Conservation (phyloP, 2,329 filamentous ascomycete genomes). For the Elsinoe ampelina region DNA sequence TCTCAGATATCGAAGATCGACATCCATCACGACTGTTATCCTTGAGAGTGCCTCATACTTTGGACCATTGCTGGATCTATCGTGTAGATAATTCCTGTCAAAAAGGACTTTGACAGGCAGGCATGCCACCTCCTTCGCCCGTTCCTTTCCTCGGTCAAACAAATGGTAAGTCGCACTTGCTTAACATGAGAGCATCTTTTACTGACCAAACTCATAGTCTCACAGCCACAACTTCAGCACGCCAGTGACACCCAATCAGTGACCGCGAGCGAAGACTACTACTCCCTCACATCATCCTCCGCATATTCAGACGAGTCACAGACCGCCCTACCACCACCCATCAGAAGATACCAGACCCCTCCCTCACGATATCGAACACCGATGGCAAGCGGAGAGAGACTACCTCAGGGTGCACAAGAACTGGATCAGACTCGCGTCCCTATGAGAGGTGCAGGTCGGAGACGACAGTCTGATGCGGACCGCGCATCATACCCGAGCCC, state of each 20-base stretch:
- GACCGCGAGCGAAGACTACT: slow-evolving; percentile 43
- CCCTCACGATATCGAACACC: slow-evolving; percentile 29
- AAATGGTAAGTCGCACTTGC: slow-evolving; percentile 26
- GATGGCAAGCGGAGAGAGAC: slow-evolving; percentile 22
- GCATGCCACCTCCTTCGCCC: slow-evolving; percentile 3
- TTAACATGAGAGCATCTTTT: neutral
- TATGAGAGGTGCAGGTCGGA: slow-evolving; percentile 26
- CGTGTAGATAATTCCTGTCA: too few relatives aligned
- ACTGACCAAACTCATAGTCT: slow-evolving; percentile 24
- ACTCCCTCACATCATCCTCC: slow-evolving; percentile 36
- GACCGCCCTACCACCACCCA: slow-evolving; percentile 16
- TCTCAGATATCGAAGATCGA: neutral
- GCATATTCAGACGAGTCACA: slow-evolving; percentile 25
- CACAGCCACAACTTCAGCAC: slow-evolving; percentile 32
- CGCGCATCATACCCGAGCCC: slow-evolving; percentile 14
- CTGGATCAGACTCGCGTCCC: slow-evolving; percentile 22
- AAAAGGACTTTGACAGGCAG: neutral
- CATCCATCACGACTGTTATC: neutral
- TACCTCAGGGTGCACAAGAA: slow-evolving; percentile 18
- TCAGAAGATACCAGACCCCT: slow-evolving; percentile 27
- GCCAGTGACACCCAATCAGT: slow-evolving; percentile 38
- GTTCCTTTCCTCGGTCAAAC: slow-evolving; percentile 29
- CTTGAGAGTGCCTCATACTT: neutral
- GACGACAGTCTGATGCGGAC: slow-evolving; percentile 17
- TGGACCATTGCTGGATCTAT: too few relatives aligned